These are phyloP conservation scores for Orbilia javanica DNA, from an alignment of 2,329 filamentous ascomycete species.

Conservation along the genomic window DNA sequence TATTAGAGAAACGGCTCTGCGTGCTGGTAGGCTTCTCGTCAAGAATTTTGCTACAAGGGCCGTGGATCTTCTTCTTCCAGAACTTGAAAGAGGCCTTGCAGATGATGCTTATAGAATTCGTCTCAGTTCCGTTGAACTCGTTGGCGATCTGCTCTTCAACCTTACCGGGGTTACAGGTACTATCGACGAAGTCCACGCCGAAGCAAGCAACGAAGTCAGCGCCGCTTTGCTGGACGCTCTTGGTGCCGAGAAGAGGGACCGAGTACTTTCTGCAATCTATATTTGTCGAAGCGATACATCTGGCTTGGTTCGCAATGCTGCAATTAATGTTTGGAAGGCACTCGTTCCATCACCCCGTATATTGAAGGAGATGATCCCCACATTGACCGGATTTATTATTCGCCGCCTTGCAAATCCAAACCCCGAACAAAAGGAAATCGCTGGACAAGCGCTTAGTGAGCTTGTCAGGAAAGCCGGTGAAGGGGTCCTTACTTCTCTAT, in stretches of 20 bases:
- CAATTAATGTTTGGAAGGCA: slow-evolving; percentile 95
- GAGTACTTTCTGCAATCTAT: slow-evolving; percentile 95
- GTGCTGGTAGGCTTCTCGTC: slow-evolving; percentile 91
- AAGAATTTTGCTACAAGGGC: slow-evolving; percentile 98
- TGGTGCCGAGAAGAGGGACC: slow-evolving; percentile 95
- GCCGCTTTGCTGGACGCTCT: slow-evolving; percentile 94
- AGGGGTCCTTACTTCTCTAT: slow-evolving; percentile 84
- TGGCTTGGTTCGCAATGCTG: slow-evolving; percentile 86
- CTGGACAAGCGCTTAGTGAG: slow-evolving; percentile 94
- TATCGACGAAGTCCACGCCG: slow-evolving; percentile 74
- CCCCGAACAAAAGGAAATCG: slow-evolving; percentile 99
- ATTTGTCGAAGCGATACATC: slow-evolving; percentile 98
- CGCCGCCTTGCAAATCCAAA: slow-evolving; percentile 92
- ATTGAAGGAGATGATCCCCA: slow-evolving; percentile 94
- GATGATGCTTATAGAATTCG: slow-evolving; percentile 98
- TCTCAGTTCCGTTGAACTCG: slow-evolving; percentile 96
- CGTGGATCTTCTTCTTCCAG: slow-evolving; percentile 91
- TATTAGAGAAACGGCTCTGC: slow-evolving; percentile 94
- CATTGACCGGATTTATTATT: slow-evolving; percentile 93
- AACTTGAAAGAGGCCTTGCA: slow-evolving; percentile 94
- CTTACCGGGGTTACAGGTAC: slow-evolving; percentile 91
- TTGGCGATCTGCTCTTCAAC: slow-evolving; percentile 97
- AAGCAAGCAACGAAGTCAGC: slow-evolving; percentile 83
- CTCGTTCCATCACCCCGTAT: slow-evolving; percentile 91
- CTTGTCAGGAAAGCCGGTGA: slow-evolving; percentile 97